Evolutionary conservation across 345 rosid species (phyloP).

Genomic region (Ailanthus altissimus): DNA sequence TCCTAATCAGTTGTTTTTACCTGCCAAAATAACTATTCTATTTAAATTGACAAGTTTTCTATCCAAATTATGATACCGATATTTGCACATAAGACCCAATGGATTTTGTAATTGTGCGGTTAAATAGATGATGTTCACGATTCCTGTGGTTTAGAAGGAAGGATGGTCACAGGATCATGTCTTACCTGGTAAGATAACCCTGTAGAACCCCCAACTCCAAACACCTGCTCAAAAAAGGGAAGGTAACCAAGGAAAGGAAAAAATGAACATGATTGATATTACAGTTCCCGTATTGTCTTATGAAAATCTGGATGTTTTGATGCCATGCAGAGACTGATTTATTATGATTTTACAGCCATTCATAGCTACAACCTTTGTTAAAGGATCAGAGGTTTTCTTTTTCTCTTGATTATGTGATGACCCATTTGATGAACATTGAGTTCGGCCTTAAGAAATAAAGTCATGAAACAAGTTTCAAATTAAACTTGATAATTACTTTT

Average conservation of each 20-base stretch:
- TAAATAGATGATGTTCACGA: neutral
- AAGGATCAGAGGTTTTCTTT: slow-evolving; percentile 5
- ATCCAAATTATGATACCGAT: neutral
- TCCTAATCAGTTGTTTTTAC: neutral
- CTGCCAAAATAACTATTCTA: neutral
- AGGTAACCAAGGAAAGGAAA: too few relatives aligned
- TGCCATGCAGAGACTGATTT: neutral
- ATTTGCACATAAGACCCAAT: neutral
- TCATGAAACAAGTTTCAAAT: neutral
- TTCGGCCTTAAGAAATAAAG: neutral
- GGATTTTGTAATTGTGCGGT: neutral
- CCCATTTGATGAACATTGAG: slow-evolving; percentile 5
- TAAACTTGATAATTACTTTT: neutral
- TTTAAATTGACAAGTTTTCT: neutral
- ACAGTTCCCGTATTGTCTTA: neutral
- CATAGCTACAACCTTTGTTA: neutral
- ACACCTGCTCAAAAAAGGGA: neutral
- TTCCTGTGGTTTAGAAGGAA: neutral
- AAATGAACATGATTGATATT: neutral
- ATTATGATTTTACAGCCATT: neutral
- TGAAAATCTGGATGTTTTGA: neutral
- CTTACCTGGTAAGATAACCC: neutral
- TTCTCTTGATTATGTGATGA: neutral
- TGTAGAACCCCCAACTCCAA: too few relatives aligned
- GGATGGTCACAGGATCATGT: neutral